Evolutionary conservation across 1,284 basidiomycete genomes (phyloP).

Genomic region (Grifola frondosa): DNA sequence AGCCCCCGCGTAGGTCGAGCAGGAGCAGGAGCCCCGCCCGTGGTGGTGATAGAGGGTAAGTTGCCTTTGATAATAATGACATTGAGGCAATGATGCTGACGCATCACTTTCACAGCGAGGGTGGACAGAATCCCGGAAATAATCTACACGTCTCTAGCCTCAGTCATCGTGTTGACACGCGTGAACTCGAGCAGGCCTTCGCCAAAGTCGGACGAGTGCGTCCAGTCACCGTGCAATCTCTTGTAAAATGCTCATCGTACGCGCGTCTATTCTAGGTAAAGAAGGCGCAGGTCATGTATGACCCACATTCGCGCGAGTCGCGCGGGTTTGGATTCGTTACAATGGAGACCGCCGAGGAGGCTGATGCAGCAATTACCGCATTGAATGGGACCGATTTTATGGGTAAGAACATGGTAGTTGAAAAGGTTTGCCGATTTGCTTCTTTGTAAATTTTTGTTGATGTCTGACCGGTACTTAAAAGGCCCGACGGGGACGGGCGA

Average conservation of each 20-base stretch:
- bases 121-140: conserved; percentile 83
- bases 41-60: conserved; percentile 56
- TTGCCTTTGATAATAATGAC: conserved; percentile 10
- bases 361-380: conserved; percentile 84
- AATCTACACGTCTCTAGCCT: conserved; percentile 95
- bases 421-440: conserved; percentile 73
- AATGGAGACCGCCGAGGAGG: conserved; percentile 86
- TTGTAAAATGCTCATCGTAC: background rate
- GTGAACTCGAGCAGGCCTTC: conserved; percentile 87
- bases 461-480: conserved; percentile 32
- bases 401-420: conserved; percentile 84
- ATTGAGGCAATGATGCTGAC: conserved; percentile 5
- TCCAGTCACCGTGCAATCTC: conserved; percentile 16
- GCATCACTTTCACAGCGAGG: conserved; percentile 27
- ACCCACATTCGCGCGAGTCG: conserved; percentile 94
- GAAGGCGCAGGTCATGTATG: conserved; percentile 94
- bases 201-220: conserved; percentile 86
- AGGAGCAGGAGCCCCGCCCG: conserved; percentile 68
- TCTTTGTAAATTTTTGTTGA: background rate
- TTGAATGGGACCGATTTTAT: conserved; percentile 82
- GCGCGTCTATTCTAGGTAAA: conserved; percentile 53
- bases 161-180: conserved; percentile 76
- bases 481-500: conserved; percentile 91
- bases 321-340: conserved; percentile 99
- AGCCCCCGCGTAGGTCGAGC: conserved; percentile 61